phyloP scores from a whole-genome alignment of 1,284 basidiomycete genomes.

The Ceratobasidium sp. region DNA sequence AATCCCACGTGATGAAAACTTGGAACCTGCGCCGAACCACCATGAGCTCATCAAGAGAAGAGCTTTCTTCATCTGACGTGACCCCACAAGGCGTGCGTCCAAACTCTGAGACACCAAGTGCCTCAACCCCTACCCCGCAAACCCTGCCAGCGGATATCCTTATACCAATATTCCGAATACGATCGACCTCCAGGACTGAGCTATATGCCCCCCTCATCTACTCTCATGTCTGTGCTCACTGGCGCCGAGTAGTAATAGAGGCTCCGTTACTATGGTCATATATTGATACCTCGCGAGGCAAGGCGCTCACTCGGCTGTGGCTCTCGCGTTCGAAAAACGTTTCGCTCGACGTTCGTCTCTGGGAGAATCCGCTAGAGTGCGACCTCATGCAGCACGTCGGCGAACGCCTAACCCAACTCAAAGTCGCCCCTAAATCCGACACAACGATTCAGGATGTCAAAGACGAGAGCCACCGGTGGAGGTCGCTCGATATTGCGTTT shows the following conservation, averaged over 20 bases:
- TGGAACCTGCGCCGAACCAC: no score
- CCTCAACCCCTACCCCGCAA: no score
- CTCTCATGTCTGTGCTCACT: slow-evolving; percentile 25
- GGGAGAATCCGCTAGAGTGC: neutral
- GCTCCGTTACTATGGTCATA: slow-evolving; percentile 10
- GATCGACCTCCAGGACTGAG: no score
- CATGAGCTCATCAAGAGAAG: no score
- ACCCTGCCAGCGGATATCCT: no score
- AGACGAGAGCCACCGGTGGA: neutral
- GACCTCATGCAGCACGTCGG: neutral
- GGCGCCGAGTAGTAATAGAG: neutral
- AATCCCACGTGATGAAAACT: no score
- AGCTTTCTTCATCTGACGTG: no score
- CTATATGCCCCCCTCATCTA: slow-evolving; percentile 15
- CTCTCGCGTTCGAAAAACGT: neutral
- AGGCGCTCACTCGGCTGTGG: slow-evolving; percentile 4
- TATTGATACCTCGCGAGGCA: slow-evolving; percentile 10
- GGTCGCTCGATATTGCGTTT: slow-evolving; percentile 3
- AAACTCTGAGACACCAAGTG: no score
- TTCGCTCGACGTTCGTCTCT: slow-evolving; percentile 5
- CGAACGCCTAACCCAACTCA: neutral
- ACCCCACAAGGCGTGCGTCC: no score
- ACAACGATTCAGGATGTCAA: neutral
- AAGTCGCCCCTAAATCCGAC: neutral
- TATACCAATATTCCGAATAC: no score